Conservation (phyloP, 1,284 basidiomycete species). For the Rhodotorula sp. region DNA sequence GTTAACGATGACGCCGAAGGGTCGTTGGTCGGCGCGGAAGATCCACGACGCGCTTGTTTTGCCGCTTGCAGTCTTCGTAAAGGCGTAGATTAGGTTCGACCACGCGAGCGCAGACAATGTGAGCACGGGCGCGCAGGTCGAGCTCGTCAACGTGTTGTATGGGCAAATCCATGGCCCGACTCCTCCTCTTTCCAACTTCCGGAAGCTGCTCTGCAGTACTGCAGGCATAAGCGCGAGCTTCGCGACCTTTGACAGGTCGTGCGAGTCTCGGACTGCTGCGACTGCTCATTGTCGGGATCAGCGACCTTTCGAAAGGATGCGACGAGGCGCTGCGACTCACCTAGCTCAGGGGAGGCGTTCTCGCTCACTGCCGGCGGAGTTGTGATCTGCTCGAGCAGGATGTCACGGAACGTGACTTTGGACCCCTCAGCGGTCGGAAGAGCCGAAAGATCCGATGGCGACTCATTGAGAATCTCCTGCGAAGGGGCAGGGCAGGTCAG, state of each 20-base stretch:
- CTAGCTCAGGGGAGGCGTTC: no score
- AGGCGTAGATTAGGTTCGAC: slow-evolving; percentile 25
- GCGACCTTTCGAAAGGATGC: no score
- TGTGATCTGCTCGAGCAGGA: no score
- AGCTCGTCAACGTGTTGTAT: not conserved
- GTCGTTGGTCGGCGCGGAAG: slow-evolving; percentile 8
- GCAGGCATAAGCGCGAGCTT: slow-evolving; percentile 24
- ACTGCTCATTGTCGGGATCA: no score
- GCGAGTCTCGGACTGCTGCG: no score
- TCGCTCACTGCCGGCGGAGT: no score
- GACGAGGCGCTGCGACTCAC: no score
- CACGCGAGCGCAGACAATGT: slow-evolving; percentile 21
- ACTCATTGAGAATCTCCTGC: no score
- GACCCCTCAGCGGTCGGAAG: no score
- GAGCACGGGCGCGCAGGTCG: slow-evolving; percentile 5
- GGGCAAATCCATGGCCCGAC: slow-evolving; percentile 25
- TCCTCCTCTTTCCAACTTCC: slow-evolving; percentile 14
- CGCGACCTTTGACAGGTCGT: not conserved
- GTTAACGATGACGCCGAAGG: not conserved
- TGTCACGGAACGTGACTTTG: no score
- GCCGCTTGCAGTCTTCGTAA: slow-evolving; percentile 9
- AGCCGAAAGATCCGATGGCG: no score
- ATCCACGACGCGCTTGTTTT: slow-evolving; percentile 5
- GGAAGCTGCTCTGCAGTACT: slow-evolving; percentile 15
- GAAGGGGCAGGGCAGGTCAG: no score